Base-by-base conservation (phyloP, 495 filamentous ascomycete genomes). In the Rhypophila decipiens region DNA sequence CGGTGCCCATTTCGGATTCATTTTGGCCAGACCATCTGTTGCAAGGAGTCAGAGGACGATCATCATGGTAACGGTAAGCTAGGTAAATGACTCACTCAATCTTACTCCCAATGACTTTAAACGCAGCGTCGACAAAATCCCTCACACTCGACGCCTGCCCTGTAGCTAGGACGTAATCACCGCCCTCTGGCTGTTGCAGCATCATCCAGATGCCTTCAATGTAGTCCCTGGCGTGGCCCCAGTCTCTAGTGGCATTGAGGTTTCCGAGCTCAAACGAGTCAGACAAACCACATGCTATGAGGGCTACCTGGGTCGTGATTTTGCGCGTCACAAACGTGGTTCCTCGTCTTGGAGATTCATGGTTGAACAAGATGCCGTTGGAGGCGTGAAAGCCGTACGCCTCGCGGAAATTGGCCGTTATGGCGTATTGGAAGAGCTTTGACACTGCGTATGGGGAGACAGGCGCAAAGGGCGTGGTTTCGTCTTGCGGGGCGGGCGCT, bases 191-290 rank as follows among this genome's bases (percentile, higher is more conserved):
- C 13, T 39, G 37, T 18, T 39, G 37, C 37, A 39, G 10, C 37
- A 39, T 39, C 37, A 39, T 11, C n/a, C 19, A 20, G n/a, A 20
- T 20, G n/a, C 37, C 37, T 13, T 18, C n/a, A 10, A 39, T 19
- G 19, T 39, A 39, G 37, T 39, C 37, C 20, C 37, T 39, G 10
- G 37, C 37, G 37, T 39, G 37, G 19, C 37, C 37, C 37, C 37
- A 39, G 37, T 39, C 37, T 13, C 37, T 13, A 18, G 20, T 9
- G 19, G 37, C 10, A 18, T 39, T 19, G n/a, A 39, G 19, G 37
- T 39, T 39, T 17, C 37, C 37, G n/a, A 39, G 37, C 10, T 13
- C 17, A 13, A 39, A 19, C 20, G 15, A 7, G 7, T 7, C 13
- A 13, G 27, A 7, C 7, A 7, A 7, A 13, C 27, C 27, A 13